These are phyloP conservation scores for Paecilomyces dactylethromorphus DNA, from an alignment of 2,329 filamentous ascomycete species.

Conservation along the genomic window DNA sequence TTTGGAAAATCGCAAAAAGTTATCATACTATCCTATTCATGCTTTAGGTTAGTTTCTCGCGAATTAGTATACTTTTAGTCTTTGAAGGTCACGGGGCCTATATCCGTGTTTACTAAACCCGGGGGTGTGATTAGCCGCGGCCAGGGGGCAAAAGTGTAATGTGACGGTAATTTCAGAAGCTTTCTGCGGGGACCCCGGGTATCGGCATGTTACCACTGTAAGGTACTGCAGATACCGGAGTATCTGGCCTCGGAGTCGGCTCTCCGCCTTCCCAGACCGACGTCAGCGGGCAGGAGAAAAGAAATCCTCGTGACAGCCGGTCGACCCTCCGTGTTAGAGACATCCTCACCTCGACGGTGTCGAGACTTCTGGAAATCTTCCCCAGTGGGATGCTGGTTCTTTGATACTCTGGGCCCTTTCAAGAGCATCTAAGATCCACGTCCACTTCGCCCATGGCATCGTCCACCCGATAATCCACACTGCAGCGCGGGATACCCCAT, in stretches of 20 bases:
- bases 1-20: not conserved
- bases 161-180: conserved; percentile 10
- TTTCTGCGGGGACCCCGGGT: conserved; percentile 16
- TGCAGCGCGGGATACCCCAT: conserved; percentile 15
- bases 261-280: conserved; percentile 12
- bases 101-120: not conserved
- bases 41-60: too few relatives aligned
- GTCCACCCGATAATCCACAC: conserved; percentile 22
- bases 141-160: conserved; percentile 4
- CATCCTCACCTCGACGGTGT: not conserved
- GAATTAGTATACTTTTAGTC: too few relatives aligned
- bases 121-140: not conserved
- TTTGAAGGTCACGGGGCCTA: not conserved
- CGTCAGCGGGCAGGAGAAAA: conserved; percentile 11
- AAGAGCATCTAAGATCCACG: conserved; percentile 1
- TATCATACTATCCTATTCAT: not conserved
- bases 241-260: not conserved
- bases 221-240: conserved; percentile 1
- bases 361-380: not conserved
- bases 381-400: not conserved
- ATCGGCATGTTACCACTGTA: conserved; percentile 27
- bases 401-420: not conserved
- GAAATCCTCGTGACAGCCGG: not conserved
- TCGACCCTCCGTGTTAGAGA: not conserved
- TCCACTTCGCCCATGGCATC: conserved; percentile 11